phyloP scores from a whole-genome alignment of 495 filamentous ascomycete species.

The Durotheca rogersii region DNA sequence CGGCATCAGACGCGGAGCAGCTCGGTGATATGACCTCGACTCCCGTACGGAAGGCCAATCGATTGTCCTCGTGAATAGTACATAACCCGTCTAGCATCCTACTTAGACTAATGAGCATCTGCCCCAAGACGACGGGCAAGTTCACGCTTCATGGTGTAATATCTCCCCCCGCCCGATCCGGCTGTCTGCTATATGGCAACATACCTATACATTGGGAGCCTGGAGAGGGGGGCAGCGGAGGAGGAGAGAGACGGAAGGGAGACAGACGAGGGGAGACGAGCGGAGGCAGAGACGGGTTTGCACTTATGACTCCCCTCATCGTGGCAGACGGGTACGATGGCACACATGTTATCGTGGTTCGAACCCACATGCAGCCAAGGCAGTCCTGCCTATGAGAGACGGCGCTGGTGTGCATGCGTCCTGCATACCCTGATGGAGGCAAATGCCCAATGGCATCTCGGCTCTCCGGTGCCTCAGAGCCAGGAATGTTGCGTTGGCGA shows the following conservation, averaged over 20 bases:
- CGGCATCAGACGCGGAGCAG: constrained; percentile 1
- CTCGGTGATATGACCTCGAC: constrained; percentile 21
- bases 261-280: background rate
- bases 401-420: constrained; percentile 22
- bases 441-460: constrained; percentile 22
- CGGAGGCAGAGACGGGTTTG: background rate
- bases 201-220: constrained; percentile 2
- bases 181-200: constrained; percentile 7
- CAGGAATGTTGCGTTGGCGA: constrained; percentile 28
- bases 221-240: too few species aligned
- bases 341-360: background rate
- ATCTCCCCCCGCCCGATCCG: constrained; percentile 8
- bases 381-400: constrained; percentile 12
- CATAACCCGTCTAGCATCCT: background rate
- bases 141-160: constrained; percentile 24
- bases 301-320: constrained; percentile 17
- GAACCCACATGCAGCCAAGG: constrained; percentile 4
- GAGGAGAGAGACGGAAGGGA: too few species aligned
- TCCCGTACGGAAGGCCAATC: constrained; percentile 12
- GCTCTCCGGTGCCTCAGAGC: constrained; percentile 7
- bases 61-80: background rate
- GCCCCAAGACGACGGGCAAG: too few species aligned
- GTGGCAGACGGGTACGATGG: constrained; percentile 6
- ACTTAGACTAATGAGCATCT: too few species aligned
- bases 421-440: constrained; percentile 15